Conservation (phyloP, 1,139 yeast species). For the Nakaseomyces delphensis region DNA sequence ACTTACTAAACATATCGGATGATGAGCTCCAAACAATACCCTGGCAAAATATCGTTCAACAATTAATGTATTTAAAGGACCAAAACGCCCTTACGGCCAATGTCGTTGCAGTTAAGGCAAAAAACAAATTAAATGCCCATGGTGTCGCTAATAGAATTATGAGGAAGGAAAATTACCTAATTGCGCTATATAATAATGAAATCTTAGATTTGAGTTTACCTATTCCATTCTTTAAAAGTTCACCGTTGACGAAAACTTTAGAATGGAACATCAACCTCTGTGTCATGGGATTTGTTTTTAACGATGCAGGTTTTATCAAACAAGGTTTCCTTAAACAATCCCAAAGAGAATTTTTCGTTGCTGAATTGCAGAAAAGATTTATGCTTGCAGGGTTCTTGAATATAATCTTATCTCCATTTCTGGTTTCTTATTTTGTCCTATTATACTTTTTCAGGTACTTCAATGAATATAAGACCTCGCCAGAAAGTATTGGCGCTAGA, state of each 20-base stretch:
- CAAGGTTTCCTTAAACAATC: conserved; percentile 62
- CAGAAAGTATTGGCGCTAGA: conserved; percentile 73
- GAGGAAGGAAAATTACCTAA: conserved; percentile 89
- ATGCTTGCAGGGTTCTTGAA: conserved; percentile 82
- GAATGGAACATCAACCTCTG: conserved; percentile 93
- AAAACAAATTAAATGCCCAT: conserved; percentile 77
- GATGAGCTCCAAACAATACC: conserved; percentile 86
- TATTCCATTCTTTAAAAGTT: conserved; percentile 32
- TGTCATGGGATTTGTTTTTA: conserved; percentile 77
- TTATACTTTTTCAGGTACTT: conserved; percentile 84
- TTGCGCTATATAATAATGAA: conserved; percentile 78
- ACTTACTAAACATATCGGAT: conserved; percentile 61
- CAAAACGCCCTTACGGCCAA: conserved; percentile 56
- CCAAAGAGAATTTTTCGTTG: conserved; percentile 57
- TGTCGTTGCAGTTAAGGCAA: conserved; percentile 54
- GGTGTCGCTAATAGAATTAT: conserved; percentile 91
- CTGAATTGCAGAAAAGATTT: conserved; percentile 68
- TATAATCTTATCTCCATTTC: conserved; percentile 73
- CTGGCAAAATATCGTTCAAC: conserved; percentile 82
- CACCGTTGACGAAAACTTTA: conserved; percentile 67
- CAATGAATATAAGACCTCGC: conserved; percentile 85
- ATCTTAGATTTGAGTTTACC: conserved; percentile 60
- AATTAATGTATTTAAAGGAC: conserved; percentile 65
- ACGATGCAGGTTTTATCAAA: conserved; percentile 76
- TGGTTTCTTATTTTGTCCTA: conserved; percentile 71